Evolutionary conservation across 208 protist genomes (phyloP).

Genomic region (Acanthamoeba triangularis): DNA sequence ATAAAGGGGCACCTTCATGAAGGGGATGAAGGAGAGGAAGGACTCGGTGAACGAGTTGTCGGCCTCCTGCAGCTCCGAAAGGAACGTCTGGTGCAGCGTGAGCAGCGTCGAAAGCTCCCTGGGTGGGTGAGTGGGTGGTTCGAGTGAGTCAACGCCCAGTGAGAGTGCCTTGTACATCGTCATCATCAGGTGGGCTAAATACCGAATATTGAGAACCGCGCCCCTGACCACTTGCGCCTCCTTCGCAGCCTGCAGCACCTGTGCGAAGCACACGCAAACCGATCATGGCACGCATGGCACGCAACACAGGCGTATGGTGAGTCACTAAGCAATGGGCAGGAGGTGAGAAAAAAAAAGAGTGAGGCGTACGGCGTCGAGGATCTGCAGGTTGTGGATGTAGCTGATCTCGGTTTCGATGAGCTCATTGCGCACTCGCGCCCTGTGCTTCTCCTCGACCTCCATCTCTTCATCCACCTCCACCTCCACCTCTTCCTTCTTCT

Average conservation of each 20-base stretch:
- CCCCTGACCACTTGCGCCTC: conserved; percentile 3
- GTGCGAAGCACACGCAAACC: neutral
- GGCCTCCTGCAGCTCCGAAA: conserved; percentile 46
- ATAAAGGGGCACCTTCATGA: conserved; percentile 38
- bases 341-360: neutral
- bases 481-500: neutral
- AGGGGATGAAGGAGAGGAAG: conserved; percentile 27
- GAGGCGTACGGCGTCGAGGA: conserved; percentile 40
- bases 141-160: neutral
- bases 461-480: neutral
- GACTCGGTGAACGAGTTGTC: neutral
- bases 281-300: neutral
- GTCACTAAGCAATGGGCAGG: neutral
- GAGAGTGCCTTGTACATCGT: too few species aligned
- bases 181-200: neutral
- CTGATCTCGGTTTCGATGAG: conserved; percentile 73
- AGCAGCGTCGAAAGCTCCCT: conserved; percentile 48
- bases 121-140: neutral
- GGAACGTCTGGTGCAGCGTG: conserved; percentile 61
- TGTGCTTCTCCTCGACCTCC: conserved; percentile 24
- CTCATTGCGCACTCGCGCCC: neutral
- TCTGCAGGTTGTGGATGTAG: conserved; percentile 73
- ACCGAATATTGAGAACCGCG: neutral
- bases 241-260: neutral
- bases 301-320: neutral